Conservation (phyloP, 192 early-diverging fungal species). For the Gamsiella multidivaricata region DNA sequence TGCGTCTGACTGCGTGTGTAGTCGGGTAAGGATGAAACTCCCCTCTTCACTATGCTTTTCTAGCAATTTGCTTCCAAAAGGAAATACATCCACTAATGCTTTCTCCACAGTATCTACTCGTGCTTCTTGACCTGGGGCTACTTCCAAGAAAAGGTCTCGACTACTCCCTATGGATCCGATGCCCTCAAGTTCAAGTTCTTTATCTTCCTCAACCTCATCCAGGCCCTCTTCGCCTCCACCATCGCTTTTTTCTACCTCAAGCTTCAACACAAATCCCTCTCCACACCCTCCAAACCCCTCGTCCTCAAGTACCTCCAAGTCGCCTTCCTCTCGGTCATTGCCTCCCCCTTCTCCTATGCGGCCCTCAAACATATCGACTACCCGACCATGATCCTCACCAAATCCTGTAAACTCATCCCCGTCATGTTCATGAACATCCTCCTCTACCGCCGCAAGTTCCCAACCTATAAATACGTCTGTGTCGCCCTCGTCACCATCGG, state of each 20-base stretch:
- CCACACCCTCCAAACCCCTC: conserved; percentile 45
- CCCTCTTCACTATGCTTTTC: background rate
- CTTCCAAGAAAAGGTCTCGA: conserved; percentile 93
- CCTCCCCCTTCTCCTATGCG: conserved; percentile 93
- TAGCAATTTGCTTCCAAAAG: background rate
- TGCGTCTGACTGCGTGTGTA: conserved; percentile 60
- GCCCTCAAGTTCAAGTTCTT: conserved; percentile 85
- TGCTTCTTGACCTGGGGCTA: conserved; percentile 98
- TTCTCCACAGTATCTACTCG: conserved; percentile 78
- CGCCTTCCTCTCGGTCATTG: conserved; percentile 77
- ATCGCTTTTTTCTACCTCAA: conserved; percentile 82
- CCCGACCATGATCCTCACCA: conserved; percentile 96
- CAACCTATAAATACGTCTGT: conserved; percentile 87
- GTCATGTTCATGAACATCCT: conserved; percentile 96
- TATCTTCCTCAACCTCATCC: conserved; percentile 90
- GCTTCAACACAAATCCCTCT: conserved; percentile 57
- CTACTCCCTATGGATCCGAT: conserved; percentile 78
- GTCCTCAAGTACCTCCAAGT: conserved; percentile 79
- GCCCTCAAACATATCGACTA: conserved; percentile 95
- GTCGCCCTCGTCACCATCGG: conserved; percentile 91
- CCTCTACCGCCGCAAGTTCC: conserved; percentile 88
- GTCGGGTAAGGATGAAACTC: conserved; percentile 14
- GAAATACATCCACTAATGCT: background rate
- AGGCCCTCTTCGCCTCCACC: conserved; percentile 80
- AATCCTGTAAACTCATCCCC: conserved; percentile 96